Evolutionary conservation across 768 basidiomycete species (phyloP), one percentile per base, ranked within the genome.

Genomic region (Tylopilus vinaceipallidus): DNA sequence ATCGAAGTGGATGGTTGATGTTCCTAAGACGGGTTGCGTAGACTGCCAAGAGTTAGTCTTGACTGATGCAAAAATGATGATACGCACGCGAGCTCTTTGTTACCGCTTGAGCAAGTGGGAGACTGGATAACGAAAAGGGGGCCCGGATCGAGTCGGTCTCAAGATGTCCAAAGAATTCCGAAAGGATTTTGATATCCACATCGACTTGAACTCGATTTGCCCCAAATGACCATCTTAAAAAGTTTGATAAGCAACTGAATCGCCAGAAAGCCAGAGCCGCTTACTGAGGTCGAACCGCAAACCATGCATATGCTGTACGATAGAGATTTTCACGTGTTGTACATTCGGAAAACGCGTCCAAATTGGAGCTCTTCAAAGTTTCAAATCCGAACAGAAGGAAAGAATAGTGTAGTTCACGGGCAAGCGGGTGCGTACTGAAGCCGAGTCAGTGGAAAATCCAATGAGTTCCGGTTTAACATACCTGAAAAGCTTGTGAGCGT

Each of bases 351-450:
- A 82, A 82, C 0, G 82, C 74, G 64, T 98, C 95, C 55, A 97
- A 73, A 54, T 84, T 79, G 11, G 91, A 95, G 58, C 92, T 92
- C 59, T 88, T 88, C 30, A 98, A 69, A 3, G 91, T 82, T 66
- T 97, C 92, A 61, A 98, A 93, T 0, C 91, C 95, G 63, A 99
- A 95, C 3, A 95, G 72, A 16, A 98, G 75, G 65, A 99, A 84
- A 1, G 91, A 86, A 65, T 95, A 95, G 14, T 93, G 82, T 1
- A 85, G 77, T 72, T 98, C 94, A 35, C 95, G 83, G 24, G 95
- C 88, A 29, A 98, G 76, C 0, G 95, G 82, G 66, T 98, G 95
- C 0, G 91, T 95, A 55, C 95, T 98, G 58, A 19, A 42, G 42
- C 11, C 20, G 32, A 42, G 39, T 57, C 1, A 45, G 19, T 37